These are phyloP conservation scores for Tympanopsis confertula DNA, from an alignment of 2,329 filamentous ascomycete genomes.

Conservation along the genomic window DNA sequence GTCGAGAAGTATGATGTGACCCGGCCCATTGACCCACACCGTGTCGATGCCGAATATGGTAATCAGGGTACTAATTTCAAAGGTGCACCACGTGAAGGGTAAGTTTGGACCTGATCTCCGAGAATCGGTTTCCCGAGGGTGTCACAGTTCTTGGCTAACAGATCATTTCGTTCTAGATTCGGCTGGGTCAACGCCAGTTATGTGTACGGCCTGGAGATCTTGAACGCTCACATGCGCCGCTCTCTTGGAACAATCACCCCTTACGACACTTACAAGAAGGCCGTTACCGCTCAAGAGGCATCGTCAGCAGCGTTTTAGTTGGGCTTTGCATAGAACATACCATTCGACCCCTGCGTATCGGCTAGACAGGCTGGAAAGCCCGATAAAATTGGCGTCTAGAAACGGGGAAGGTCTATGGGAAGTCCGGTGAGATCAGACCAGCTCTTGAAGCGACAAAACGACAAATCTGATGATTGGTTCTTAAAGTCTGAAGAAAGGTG, in stretches of 20 bases:
- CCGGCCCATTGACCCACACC: constrained; percentile 75
- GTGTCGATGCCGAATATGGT: constrained; percentile 92
- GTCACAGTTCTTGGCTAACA: constrained; percentile 13
- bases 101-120: constrained; percentile 26
- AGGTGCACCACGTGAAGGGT: constrained; percentile 92
- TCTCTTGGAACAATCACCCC: constrained; percentile 79
- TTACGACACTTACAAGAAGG: constrained; percentile 71
- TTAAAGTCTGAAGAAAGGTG: too few species aligned
- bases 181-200: constrained; percentile 99
- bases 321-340: too few species aligned
- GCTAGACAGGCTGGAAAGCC: too few species aligned
- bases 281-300: constrained; percentile 15
- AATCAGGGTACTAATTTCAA: constrained; percentile 95
- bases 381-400: too few species aligned
- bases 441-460: too few species aligned
- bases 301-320: too few species aligned
- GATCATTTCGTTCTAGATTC: constrained; percentile 49
- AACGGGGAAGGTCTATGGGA: too few species aligned
- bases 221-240: constrained; percentile 79
- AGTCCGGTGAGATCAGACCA: too few species aligned
- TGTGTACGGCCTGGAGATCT: constrained; percentile 79
- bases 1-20: constrained; percentile 99
- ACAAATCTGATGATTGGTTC: too few species aligned
- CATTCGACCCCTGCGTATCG: too few species aligned
- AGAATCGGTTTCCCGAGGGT: constrained; percentile 4